These are phyloP conservation scores for Neurospora sp. DNA, from an alignment of 495 filamentous ascomycete genomes.

Conservation along the genomic window DNA sequence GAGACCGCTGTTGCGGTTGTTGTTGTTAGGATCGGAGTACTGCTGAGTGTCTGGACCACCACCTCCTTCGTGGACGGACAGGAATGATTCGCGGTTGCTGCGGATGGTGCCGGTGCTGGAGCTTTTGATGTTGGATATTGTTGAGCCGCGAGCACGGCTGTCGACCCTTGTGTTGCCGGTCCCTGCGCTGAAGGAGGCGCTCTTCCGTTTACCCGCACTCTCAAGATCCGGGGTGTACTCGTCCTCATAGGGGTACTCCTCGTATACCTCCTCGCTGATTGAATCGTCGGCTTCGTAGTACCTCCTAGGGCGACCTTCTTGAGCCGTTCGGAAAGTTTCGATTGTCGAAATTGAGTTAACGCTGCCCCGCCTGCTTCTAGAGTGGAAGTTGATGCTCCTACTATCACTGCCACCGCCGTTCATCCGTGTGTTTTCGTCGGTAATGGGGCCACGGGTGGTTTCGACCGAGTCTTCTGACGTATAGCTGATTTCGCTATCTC, in stretches of 20 bases:
- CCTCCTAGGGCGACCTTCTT: conserved; percentile 44
- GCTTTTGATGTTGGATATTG: conserved; percentile 5
- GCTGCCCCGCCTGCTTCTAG: conserved; percentile 43
- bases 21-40: conserved; percentile 1
- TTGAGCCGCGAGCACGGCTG: not conserved
- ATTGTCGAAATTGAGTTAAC: conserved; percentile 61
- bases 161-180: not conserved
- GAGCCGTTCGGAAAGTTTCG: conserved; percentile 76
- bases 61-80: conserved; percentile 20
- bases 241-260: conserved; percentile 10
- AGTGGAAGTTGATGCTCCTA: not conserved
- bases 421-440: conserved; percentile 1
- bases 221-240: conserved; percentile 18
- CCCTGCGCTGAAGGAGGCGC: conserved; percentile 15
- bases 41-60: not conserved
- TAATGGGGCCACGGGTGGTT: conserved; percentile 51
- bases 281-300: conserved; percentile 13
- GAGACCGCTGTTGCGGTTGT: conserved; percentile 10
- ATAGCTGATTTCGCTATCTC: conserved; percentile 44
- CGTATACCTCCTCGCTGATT: conserved; percentile 5
- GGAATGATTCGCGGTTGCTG: conserved; percentile 24
- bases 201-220: conserved; percentile 18
- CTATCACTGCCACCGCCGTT: not conserved
- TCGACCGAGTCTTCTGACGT: conserved; percentile 64
- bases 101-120: conserved; percentile 1